Evolutionary conservation across 108 stramenopile genomes (phyloP), one percentile per base, ranked within the genome.

Genomic region (Licmophora abbreviata): DNA sequence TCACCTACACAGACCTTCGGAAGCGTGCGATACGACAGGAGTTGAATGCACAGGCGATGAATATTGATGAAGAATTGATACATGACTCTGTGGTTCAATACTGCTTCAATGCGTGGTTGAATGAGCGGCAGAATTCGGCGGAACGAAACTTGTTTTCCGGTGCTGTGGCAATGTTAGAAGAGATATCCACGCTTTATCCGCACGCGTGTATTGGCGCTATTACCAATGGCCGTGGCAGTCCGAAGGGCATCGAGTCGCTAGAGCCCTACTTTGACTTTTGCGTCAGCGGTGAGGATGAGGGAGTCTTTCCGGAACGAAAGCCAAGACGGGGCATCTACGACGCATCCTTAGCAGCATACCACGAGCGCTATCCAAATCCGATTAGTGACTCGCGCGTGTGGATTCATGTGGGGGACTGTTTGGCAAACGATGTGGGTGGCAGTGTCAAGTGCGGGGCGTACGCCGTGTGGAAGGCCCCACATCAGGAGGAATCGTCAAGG

Each of bases 341-440:
- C 46, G 55, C 56, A 3, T 61, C 81, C 12, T 49, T 83, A 23
- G 24, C 55, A 0, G 27, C 48, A 32, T 76, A 54, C 44, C 9
- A 28, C 25, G 63, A 62, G 14, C 11, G 36, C 35, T 48, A 22
- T 21, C 54, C 35, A 10, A 10, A 27, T 15, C 27, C 12, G 28
- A 53, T 53, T 21, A 21, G 20, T 15, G 23, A 53, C 10, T 20
- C 18, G 2, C 21, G 23, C 11, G 41, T 51, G 14, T 87, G 85
- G 85, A 43, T 66, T 47, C 85, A 87, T 64, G 73, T 87, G 9
- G 85, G 85, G 2, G 85, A 87, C 63, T 73, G 73, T 59, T 56
- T 87, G 44, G 78, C 73, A 17, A 79, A 87, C 59, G 85, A 87
- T 59, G 75, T 81, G 4, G 81, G 75, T n/a, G 81, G 70, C 3